Evolutionary conservation across 306 rosid genomes (phyloP).

Genomic region (Gastrolobium villosum): DNA sequence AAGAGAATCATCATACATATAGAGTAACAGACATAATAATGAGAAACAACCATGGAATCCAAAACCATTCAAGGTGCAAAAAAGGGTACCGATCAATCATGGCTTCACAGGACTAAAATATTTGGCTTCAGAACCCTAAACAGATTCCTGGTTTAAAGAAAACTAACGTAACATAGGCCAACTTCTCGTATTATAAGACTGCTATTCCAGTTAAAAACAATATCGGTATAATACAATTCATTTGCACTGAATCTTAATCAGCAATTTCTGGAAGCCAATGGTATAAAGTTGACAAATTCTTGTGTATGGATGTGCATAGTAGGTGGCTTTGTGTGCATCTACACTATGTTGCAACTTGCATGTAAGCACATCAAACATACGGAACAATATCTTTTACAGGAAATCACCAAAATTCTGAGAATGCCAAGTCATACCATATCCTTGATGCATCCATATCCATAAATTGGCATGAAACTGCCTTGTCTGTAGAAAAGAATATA

Average conservation of each 20-base stretch:
- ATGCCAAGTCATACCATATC: constrained; percentile 51
- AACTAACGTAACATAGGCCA: not conserved
- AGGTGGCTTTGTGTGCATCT: constrained; percentile 1
- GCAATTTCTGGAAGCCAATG: not conserved
- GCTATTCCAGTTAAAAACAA: constrained; percentile 18
- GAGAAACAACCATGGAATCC: not conserved
- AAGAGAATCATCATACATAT: constrained; percentile 22
- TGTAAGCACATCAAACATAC: constrained; percentile 11
- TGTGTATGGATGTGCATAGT: not conserved
- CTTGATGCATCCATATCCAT: constrained; percentile 55
- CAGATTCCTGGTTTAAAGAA: not conserved
- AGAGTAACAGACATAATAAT: not conserved
- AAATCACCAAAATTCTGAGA: constrained; percentile 40
- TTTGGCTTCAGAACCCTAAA: constrained; percentile 9
- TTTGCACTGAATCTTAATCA: not conserved
- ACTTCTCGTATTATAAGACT: not conserved
- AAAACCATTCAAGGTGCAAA: constrained; percentile 1
- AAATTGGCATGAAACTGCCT: constrained; percentile 49
- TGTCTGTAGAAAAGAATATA: constrained; percentile 46
- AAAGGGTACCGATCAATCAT: not conserved
- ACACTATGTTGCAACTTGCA: not conserved
- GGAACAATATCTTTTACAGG: constrained; percentile 16
- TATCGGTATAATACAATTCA: not conserved
- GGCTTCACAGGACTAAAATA: not conserved
- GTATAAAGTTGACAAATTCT: constrained; percentile 10